These are phyloP conservation scores for Coniferiporia sulphurascens DNA, from an alignment of 1,284 basidiomycete species.

Conservation along the genomic window DNA sequence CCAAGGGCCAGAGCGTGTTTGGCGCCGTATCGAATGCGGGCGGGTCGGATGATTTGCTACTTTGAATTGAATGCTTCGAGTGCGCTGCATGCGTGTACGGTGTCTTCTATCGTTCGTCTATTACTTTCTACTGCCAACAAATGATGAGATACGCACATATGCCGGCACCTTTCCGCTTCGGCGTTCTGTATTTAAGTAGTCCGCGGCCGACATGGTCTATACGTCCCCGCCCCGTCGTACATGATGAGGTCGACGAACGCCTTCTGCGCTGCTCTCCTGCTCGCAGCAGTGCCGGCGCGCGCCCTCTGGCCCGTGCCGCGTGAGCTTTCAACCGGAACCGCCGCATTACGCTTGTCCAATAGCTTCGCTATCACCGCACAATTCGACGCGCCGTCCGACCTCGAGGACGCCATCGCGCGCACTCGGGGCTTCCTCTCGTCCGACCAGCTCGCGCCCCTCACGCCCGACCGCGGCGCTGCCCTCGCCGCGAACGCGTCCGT, in stretches of 20 bases:
- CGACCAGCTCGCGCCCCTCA: constrained; percentile 49
- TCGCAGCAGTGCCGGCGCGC: constrained; percentile 8
- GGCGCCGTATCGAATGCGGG: too few species aligned
- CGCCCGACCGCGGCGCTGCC: constrained; percentile 43
- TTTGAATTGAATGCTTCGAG: constrained; percentile 30
- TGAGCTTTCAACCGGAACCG: constrained; percentile 42
- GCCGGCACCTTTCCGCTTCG: too few species aligned
- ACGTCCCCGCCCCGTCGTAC: neutral
- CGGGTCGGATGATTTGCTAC: constrained; percentile 47
- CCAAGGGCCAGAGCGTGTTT: too few species aligned
- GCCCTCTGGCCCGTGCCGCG: constrained; percentile 64
- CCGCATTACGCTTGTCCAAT: constrained; percentile 44
- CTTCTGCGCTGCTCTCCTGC: neutral
- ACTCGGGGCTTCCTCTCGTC: constrained; percentile 37
- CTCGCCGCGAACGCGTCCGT: neutral
- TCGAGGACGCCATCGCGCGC: constrained; percentile 37
- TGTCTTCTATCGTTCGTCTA: neutral
- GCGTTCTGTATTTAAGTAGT: too few species aligned
- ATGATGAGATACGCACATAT: too few species aligned
- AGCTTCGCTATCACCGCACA: constrained; percentile 42
- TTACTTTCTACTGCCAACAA: too few species aligned
- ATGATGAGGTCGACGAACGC: neutral
- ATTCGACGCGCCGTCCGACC: constrained; percentile 39
- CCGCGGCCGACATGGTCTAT: too few species aligned
- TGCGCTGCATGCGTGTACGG: neutral